Evolutionary conservation across 805 yeast genomes (phyloP).

Genomic region (Starmerella bombi): DNA sequence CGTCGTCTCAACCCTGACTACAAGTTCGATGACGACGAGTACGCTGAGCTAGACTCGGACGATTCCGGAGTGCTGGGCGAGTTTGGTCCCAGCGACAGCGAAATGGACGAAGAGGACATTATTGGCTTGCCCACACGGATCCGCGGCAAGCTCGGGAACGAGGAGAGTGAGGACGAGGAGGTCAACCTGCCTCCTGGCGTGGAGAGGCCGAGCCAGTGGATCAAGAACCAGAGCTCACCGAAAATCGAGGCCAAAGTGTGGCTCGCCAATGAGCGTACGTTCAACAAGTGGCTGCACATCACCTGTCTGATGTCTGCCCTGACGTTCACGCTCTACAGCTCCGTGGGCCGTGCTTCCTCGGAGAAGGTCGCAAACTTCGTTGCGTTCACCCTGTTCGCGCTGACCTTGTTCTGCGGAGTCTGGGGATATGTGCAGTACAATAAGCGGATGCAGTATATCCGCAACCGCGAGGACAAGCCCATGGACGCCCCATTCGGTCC

Average conservation of each 20-base stretch:
- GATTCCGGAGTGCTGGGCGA: conserved; percentile 19
- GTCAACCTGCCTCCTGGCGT: conserved; percentile 82
- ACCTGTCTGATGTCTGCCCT: conserved; percentile 71
- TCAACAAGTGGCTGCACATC: conserved; percentile 87
- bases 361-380: conserved; percentile 43
- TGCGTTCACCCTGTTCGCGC: conserved; percentile 66
- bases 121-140: conserved; percentile 24
- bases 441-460: conserved; percentile 57
- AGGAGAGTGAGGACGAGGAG: conserved; percentile 76
- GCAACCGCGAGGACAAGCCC: conserved; percentile 72
- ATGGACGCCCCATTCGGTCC: conserved; percentile 89
- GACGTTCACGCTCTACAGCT: conserved; percentile 70
- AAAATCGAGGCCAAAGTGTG: conserved; percentile 96
- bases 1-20: conserved; percentile 4
- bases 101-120: conserved; percentile 4
- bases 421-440: conserved; percentile 83
- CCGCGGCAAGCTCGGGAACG: conserved; percentile 27
- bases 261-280: conserved; percentile 96
- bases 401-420: conserved; percentile 68
- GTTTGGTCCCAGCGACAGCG: conserved; percentile 10
- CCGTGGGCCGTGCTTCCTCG: conserved; percentile 55
- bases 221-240: conserved; percentile 82
- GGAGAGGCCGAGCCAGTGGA: conserved; percentile 57
- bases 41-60: conserved; percentile 36
- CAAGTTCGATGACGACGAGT: conserved; percentile 38